Evolutionary conservation across 805 yeast genomes (phyloP).

Genomic region (Candida takata): DNA sequence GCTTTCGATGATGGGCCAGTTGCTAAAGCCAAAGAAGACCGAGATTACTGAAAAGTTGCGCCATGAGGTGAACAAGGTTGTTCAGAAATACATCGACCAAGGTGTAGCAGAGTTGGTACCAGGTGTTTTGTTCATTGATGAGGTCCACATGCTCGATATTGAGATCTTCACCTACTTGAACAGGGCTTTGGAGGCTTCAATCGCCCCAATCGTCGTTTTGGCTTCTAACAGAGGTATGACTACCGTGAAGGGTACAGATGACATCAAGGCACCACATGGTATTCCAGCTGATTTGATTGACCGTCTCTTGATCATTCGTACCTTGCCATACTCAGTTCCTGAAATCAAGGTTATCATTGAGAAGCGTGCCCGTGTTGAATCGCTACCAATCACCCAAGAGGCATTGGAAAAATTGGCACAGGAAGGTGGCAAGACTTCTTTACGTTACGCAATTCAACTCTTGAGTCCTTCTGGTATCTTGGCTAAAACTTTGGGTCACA

Average conservation of each 20-base stretch:
- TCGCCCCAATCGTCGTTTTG: conserved; percentile 91
- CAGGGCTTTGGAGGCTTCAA: conserved; percentile 84
- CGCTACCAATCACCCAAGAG: conserved; percentile 52
- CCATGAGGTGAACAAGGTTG: conserved; percentile 90
- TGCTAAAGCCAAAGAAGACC: conserved; percentile 92
- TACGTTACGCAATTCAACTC: conserved; percentile 88
- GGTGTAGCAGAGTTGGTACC: conserved; percentile 98
- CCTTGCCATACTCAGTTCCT: conserved; percentile 77
- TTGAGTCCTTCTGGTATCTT: conserved; percentile 86
- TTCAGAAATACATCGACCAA: conserved; percentile 92
- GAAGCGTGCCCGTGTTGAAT: conserved; percentile 76
- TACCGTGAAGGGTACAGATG: conserved; percentile 85
- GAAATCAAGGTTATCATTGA: conserved; percentile 79
- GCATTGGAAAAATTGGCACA: conserved; percentile 70
- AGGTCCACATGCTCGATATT: conserved; percentile 95
- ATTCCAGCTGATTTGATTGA: conserved; percentile 93
- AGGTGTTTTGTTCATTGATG: conserved; percentile 96
- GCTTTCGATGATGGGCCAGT: conserved; percentile 93
- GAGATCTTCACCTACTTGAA: conserved; percentile 95
- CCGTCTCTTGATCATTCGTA: conserved; percentile 83
- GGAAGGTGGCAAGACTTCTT: conserved; percentile 69
- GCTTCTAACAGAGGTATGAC: conserved; percentile 96
- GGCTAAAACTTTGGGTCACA: conserved; percentile 65
- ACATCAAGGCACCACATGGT: conserved; percentile 87
- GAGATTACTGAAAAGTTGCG: conserved; percentile 95